phyloP scores from a whole-genome alignment of 495 filamentous ascomycete genomes.

The Chaetomidium leptoderma region DNA sequence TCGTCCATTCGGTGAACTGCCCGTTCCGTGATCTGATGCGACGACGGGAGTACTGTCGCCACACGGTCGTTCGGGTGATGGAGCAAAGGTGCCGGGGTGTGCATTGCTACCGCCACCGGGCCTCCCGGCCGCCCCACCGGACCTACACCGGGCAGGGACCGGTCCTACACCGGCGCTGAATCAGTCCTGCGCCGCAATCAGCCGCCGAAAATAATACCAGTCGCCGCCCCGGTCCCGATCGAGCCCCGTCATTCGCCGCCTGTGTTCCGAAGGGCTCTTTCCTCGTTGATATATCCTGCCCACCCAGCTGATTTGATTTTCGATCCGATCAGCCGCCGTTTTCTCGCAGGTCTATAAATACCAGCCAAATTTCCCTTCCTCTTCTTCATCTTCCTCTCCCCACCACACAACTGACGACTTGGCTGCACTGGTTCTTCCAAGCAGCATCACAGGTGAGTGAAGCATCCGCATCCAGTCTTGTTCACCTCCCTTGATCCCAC shows the following conservation, averaged over 20 bases:
- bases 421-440: not conserved
- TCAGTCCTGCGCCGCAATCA: not conserved
- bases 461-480: no score
- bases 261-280: not conserved
- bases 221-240: not conserved
- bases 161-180: no score
- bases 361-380: not conserved
- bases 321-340: not conserved
- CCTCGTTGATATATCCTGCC: not conserved
- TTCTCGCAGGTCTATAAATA: not conserved
- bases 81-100: no score
- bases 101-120: not conserved
- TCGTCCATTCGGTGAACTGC: no score
- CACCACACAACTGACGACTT: not conserved
- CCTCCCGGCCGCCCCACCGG: no score
- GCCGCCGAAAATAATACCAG: slow-evolving; percentile 7
- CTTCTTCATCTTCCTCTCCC: not conserved
- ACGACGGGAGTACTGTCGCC: no score
- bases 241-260: slow-evolving; percentile 1
- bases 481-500: not conserved
- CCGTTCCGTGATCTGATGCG: no score
- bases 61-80: no score
- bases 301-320: not conserved
- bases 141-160: no score
- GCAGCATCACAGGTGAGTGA: slow-evolving; percentile 4